Percentiles rank a stretch among this genome's conserved stretches.
These are phyloP conservation scores for Ambrosia hybrid DNA, from an alignment of 140 eudicot species.

Conservation along the genomic window DNA sequence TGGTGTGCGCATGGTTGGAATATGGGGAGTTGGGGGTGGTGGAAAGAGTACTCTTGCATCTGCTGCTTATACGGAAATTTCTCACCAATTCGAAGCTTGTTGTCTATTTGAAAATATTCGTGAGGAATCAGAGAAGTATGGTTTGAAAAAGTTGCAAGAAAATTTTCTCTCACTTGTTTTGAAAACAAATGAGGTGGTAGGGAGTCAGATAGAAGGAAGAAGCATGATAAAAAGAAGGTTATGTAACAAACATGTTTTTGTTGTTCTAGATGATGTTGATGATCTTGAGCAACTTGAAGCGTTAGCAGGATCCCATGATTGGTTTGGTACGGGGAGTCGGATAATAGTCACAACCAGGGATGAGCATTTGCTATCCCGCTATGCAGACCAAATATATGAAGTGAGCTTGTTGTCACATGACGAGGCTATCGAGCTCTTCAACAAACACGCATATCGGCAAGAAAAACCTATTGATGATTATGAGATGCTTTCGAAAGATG, in stretches of 20 bases:
- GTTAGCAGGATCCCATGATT: conserved; percentile 26
- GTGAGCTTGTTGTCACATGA: conserved; percentile 1
- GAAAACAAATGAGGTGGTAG: background rate
- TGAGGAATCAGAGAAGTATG: background rate
- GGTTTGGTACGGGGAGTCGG: conserved; percentile 33
- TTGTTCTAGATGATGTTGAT: conserved; percentile 34
- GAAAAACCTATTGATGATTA: conserved; percentile 14
- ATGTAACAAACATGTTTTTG: conserved; percentile 12
- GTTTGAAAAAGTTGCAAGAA: background rate
- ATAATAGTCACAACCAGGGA: conserved; percentile 25
- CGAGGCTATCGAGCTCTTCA: conserved; percentile 20
- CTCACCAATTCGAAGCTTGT: conserved; percentile 8
- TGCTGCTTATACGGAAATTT: conserved; percentile 6
- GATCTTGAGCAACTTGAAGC: conserved; percentile 20
- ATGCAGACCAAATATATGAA: background rate
- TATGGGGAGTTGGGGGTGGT: conserved; percentile 22
- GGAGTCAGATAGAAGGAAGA: background rate
- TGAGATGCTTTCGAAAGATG: conserved; percentile 1
- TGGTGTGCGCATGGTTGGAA: background rate
- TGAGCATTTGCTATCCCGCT: conserved; percentile 8
- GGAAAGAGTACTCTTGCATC: conserved; percentile 32
- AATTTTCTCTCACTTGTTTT: conserved; percentile 7
- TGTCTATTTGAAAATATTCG: conserved; percentile 2
- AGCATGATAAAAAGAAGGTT: conserved; percentile 13
- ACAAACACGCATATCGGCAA: background rate